Percentiles rank a stretch among this genome's conserved stretches.
These are phyloP conservation scores for Talaromyces rugulosus DNA, from an alignment of 2,329 filamentous ascomycete species.

Conservation along the genomic window DNA sequence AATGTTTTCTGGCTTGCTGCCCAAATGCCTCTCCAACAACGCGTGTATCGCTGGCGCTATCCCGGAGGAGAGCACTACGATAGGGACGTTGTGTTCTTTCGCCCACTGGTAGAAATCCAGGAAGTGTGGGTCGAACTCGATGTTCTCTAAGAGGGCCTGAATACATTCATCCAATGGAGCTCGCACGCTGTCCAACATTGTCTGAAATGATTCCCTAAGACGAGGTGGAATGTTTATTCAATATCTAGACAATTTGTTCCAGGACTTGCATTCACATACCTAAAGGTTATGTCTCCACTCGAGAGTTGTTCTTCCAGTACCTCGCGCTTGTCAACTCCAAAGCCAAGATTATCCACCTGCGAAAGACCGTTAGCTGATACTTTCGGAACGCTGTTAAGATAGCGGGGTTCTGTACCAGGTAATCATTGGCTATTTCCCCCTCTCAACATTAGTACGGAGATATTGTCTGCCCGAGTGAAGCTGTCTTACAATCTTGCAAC, in stretches of 20 bases:
- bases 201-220: background rate
- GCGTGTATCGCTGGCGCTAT: slow-evolving; percentile 83
- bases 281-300: background rate
- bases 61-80: slow-evolving; percentile 81
- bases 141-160: slow-evolving; percentile 62
- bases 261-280: background rate
- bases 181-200: background rate
- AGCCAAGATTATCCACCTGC: background rate
- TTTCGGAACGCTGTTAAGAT: background rate
- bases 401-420: background rate
- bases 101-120: slow-evolving; percentile 75
- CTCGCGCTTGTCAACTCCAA: background rate
- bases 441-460: background rate
- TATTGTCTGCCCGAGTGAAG: background rate
- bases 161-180: background rate
- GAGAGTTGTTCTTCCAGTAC: background rate
- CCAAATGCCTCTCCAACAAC: slow-evolving; percentile 53
- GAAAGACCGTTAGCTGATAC: background rate
- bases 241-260: background rate
- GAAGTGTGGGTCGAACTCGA: slow-evolving; percentile 78
- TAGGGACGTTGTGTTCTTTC: slow-evolving; percentile 68
- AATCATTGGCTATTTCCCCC: background rate
- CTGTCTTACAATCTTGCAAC: background rate
- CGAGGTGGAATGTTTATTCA: background rate
- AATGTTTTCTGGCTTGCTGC: background rate